Percentiles rank a stretch among this genome's conserved stretches.
Evolutionary conservation across 148 eudicot genomes (phyloP).

Genomic region (Nyssa sinensis): DNA sequence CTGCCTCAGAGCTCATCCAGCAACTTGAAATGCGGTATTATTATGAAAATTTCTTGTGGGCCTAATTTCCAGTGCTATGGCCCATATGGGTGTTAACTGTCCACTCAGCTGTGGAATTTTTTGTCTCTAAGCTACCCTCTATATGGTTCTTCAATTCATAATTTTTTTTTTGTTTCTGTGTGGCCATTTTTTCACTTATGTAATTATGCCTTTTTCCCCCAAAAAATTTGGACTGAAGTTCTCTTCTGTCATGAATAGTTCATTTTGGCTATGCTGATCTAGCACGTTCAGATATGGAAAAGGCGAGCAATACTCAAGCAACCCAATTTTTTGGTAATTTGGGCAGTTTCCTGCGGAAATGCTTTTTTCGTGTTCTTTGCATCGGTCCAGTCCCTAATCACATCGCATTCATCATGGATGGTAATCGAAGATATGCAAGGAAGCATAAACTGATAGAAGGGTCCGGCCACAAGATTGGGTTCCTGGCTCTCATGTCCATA

Average conservation of each 20-base stretch:
- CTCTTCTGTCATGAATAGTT: slow-evolving; percentile 7
- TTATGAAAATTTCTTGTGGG: not conserved
- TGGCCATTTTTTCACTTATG: not conserved
- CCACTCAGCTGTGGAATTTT: not conserved
- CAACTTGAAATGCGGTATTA: not conserved
- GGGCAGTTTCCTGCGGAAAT: slow-evolving; percentile 30
- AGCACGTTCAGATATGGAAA: slow-evolving; percentile 17
- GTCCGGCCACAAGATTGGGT: slow-evolving; percentile 52
- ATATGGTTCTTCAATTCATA: not conserved
- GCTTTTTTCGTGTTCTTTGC: slow-evolving; percentile 44
- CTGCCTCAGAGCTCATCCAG: not conserved
- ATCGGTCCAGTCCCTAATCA: slow-evolving; percentile 57
- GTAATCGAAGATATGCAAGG: slow-evolving; percentile 68
- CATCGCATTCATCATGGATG: slow-evolving; percentile 75
- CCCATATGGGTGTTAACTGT: not conserved
- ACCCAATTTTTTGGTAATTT: slow-evolving; percentile 15
- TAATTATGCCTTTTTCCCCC: not conserved
- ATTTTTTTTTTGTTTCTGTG: not conserved
- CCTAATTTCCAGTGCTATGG: not conserved
- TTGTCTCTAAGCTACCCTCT: not conserved
- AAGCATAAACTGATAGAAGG: slow-evolving; percentile 50
- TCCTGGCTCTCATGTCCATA: slow-evolving; percentile 45
- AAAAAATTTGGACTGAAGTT: not conserved
- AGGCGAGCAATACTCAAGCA: slow-evolving; percentile 2
- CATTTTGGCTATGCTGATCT: not conserved